A percentile compares a stretch with the other conserved stretches of the same genome.
Evolutionary conservation across 176 grass and related monocot species (phyloP).

Genomic region (Guadua angustifolia): DNA sequence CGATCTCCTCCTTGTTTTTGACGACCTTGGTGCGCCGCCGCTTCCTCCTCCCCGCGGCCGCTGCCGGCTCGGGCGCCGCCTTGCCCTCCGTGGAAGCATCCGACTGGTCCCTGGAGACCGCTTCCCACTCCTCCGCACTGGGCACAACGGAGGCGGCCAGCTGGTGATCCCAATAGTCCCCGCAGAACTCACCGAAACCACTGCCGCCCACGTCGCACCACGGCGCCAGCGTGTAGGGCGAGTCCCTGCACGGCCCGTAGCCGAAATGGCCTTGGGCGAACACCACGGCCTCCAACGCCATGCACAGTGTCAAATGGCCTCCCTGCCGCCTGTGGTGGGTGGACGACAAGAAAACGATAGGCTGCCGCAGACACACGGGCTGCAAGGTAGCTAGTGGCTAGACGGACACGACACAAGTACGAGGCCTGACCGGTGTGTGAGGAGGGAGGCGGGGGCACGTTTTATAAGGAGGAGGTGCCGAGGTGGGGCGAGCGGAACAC

Average conservation of each 20-base stretch:
- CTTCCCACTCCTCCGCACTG: slow-evolving; percentile 62
- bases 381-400: not conserved
- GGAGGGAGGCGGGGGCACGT: not conserved
- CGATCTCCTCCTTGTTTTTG: slow-evolving; percentile 98
- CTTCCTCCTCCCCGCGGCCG: slow-evolving; percentile 60
- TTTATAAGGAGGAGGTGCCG: slow-evolving; percentile 47
- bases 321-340: no score
- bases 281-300: slow-evolving; percentile 90
- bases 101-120: slow-evolving; percentile 46
- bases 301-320: slow-evolving; percentile 22
- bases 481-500: not conserved
- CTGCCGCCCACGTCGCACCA: slow-evolving; percentile 46
- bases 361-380: not conserved
- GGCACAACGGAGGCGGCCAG: slow-evolving; percentile 30
- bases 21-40: slow-evolving; percentile 64
- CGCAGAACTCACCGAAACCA: slow-evolving; percentile 33
- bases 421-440: slow-evolving; percentile 24
- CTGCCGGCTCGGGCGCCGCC: not conserved
- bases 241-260: slow-evolving; percentile 38
- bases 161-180: slow-evolving; percentile 41
- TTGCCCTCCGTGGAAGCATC: slow-evolving; percentile 42
- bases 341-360: not conserved
- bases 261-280: slow-evolving; percentile 70
- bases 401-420: not conserved
- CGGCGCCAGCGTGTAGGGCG: slow-evolving; percentile 41